Base-by-base conservation (phyloP, 495 filamentous ascomycete species). In the Symbiotaphrina buchneri region DNA sequence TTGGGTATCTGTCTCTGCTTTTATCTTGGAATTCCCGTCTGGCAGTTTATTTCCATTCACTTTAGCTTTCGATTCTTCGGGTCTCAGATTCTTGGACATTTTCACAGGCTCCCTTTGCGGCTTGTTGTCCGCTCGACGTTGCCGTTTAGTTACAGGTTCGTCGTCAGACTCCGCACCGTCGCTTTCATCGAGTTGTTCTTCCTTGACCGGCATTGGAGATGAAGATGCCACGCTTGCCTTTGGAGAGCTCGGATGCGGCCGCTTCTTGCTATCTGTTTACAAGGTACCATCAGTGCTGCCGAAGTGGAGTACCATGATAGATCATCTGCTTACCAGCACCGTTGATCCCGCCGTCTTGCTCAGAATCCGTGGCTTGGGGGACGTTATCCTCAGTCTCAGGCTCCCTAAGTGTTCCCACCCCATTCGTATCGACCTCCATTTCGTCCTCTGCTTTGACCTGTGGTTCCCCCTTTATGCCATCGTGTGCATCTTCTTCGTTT, bases 71-170 rank as follows among this genome's bases (percentile, higher is more conserved):
- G 47, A 18, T 11, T 25, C 40, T 7, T 27, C 24, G 10, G 24
- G n/a, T 24, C 26, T 21, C 17, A 24, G 25, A 14, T 41, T 30
- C 10, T 24, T 33, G 5, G 39, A 18, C 6, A 38, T 35, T 26
- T 46, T 42, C 29, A n/a, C n/a, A n/a, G n/a, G n/a, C n/a, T n/a
- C n/a, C n/a, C n/a, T n/a, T 49, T 52, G 6, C 39, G 14, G 27
- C 39, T 28, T 4, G 32, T 33, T 23, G 30, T 37, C 30, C 10
- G 31, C 26, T 21, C 41, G 36, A 21, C 63, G 45, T 8, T 47
- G 48, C 35, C 61, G 49, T 43, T 73, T 73, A 11, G 49, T 45
- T 0, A 58, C 50, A n/a, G 65, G 64, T 21, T 59, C 63, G 6
- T 61, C 60, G 27, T 53, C 49, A 15, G n/a, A n/a, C n/a, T n/a